Base-by-base conservation (phyloP, 257 asterid species). In the Coffea canephora region DNA sequence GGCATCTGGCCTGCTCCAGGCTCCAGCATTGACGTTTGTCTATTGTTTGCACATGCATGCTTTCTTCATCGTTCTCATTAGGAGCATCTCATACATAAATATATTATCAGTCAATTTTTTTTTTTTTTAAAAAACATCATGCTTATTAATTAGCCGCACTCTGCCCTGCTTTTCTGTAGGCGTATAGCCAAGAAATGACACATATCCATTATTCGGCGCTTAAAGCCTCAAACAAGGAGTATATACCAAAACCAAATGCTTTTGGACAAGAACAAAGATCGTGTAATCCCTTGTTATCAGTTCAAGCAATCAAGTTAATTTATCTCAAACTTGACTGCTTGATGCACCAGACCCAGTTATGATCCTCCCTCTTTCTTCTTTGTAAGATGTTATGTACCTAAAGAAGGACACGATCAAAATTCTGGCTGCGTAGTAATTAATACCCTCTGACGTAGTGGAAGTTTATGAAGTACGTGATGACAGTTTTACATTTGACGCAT, bases 31-130 rank as follows among this genome's bases (percentile, higher is more conserved):
- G 27, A 12, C n/a, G 68, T 79, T 18, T 23, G 55, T 48, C 50
- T 73, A 57, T 65, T 79, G 74, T 48, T 19, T 13, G 74, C 82
- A 36, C 78, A 73, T 73, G 78, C 68, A 19, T 59, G 78, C 78
- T 12, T 57, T 9, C 65, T 72, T 61, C 6, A 73, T 62, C 64
- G 57, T 39, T 68, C 13, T 21, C 13, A 79, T 79, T 41, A 39
- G 43, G 43, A 39, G 43, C 5, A 43, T 23, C 67, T 34, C 64
- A 50, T 41, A 50, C 23, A 4, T 39, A 39, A 39, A 50, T 2
- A 18, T 49, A 68, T 36, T 13, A 67, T 36, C 68, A 67, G 16
- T 55, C 65, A 23, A 41, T 31, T 12, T 39, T 2, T 31, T 31
- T 31, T 31, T 31, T 31, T 31, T 31, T 34, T 54, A 68, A 23